Evolutionary conservation across 768 basidiomycete species (phyloP).

Genomic region (Tylopilus intermedius): DNA sequence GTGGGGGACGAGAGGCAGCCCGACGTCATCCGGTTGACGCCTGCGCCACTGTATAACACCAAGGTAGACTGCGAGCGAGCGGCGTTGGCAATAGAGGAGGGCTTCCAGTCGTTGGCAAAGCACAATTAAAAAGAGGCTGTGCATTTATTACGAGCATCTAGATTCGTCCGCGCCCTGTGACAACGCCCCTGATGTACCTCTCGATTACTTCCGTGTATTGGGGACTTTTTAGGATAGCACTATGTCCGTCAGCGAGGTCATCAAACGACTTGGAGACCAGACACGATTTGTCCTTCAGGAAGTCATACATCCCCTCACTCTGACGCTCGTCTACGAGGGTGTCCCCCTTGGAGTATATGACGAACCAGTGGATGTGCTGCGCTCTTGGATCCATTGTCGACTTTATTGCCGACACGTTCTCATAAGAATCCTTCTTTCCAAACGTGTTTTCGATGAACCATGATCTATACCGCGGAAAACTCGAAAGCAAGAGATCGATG

Average conservation of each 20-base stretch:
- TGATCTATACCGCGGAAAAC: slow-evolving; percentile 61
- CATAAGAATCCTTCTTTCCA: slow-evolving; percentile 46
- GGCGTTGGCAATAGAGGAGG: slow-evolving; percentile 59
- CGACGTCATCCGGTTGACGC: slow-evolving; percentile 86
- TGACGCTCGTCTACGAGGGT: slow-evolving; percentile 60
- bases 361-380: slow-evolving; percentile 52
- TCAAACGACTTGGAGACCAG: slow-evolving; percentile 34
- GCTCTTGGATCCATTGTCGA: slow-evolving; percentile 35
- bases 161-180: not conserved
- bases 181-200: slow-evolving; percentile 33
- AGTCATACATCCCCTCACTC: slow-evolving; percentile 53
- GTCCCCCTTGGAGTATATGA: slow-evolving; percentile 74
- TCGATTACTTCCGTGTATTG: slow-evolving; percentile 44
- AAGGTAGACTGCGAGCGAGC: slow-evolving; percentile 71
- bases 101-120: slow-evolving; percentile 34
- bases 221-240: slow-evolving; percentile 42
- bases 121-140: slow-evolving; percentile 7
- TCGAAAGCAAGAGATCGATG: slow-evolving; percentile 55
- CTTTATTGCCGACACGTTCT: slow-evolving; percentile 40
- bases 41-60: slow-evolving; percentile 83
- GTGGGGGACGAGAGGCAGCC: slow-evolving; percentile 90
- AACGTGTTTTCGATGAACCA: slow-evolving; percentile 72
- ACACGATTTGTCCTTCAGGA: slow-evolving; percentile 36
- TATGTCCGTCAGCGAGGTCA: slow-evolving; percentile 48
- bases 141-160: slow-evolving; percentile 3